phyloP scores from a whole-genome alignment of 2,329 filamentous ascomycete genomes.

The Paraconiothyrium brasiliense region DNA sequence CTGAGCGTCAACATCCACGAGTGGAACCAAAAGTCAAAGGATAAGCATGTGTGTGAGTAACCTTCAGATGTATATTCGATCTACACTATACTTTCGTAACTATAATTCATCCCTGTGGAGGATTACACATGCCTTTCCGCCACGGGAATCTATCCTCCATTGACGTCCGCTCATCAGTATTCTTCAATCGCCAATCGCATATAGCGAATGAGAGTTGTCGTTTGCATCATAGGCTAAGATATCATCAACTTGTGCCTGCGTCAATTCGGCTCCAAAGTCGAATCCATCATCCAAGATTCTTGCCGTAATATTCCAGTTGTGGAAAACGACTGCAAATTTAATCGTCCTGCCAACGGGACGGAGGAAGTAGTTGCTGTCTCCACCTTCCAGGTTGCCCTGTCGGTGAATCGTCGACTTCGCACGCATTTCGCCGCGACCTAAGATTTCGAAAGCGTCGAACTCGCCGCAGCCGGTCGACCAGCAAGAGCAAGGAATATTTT shows the following conservation, averaged over 20 bases:
- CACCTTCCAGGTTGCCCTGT: slow-evolving; percentile 67
- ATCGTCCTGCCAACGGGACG: slow-evolving; percentile 68
- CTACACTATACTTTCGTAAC: not conserved
- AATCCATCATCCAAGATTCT: slow-evolving; percentile 49
- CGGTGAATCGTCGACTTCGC: slow-evolving; percentile 74
- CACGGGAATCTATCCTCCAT: not conserved
- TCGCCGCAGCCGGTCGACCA: slow-evolving; percentile 77
- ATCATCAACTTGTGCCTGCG: slow-evolving; percentile 43
- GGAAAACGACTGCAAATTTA: slow-evolving; percentile 64
- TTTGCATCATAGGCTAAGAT: slow-evolving; percentile 47
- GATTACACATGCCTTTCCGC: not conserved
- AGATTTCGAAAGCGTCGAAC: slow-evolving; percentile 78
- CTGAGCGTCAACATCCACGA: too few relatives aligned
- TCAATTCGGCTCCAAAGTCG: slow-evolving; percentile 49
- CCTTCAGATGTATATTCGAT: not conserved
- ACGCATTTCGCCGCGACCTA: slow-evolving; percentile 70
- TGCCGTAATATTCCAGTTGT: slow-evolving; percentile 44
- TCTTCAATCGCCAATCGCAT: slow-evolving; percentile 44
- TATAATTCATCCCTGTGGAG: not conserved
- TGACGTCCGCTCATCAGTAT: not conserved
- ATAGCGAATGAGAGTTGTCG: slow-evolving; percentile 51
- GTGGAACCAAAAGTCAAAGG: too few relatives aligned
- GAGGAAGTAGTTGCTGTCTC: slow-evolving; percentile 75
- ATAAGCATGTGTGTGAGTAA: too few relatives aligned
- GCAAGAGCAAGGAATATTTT: slow-evolving; percentile 69